Percentiles rank a stretch among this genome's conserved stretches.
These are phyloP conservation scores for Neopestalotiopsis rosae DNA, from an alignment of 2,329 filamentous ascomycete genomes.

Conservation along the genomic window DNA sequence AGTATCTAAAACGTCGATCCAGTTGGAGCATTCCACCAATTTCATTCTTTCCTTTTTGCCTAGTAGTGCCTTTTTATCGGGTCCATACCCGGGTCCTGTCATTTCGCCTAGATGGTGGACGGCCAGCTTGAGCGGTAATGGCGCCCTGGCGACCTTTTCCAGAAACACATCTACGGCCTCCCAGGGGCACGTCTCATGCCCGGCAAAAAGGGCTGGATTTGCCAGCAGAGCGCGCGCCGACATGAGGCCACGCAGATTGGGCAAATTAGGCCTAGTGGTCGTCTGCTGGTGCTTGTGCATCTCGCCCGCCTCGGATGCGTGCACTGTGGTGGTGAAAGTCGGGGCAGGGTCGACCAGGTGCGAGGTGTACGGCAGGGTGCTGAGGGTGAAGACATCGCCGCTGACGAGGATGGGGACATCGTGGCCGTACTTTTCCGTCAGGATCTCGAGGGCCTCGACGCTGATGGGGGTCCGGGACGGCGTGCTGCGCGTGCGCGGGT, in stretches of 20 bases:
- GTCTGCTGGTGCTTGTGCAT: slow-evolving; percentile 4
- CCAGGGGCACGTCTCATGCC: slow-evolving; percentile 62
- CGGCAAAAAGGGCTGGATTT: slow-evolving; percentile 71
- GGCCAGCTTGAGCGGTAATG: slow-evolving; percentile 67
- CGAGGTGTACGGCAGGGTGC: slow-evolving; percentile 50
- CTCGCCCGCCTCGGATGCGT: slow-evolving; percentile 1
- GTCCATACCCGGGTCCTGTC: slow-evolving; percentile 61
- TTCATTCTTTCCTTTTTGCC: slow-evolving; percentile 59
- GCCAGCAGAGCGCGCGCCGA: slow-evolving; percentile 70
- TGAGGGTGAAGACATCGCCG: slow-evolving; percentile 70
- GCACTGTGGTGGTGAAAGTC: slow-evolving; percentile 26
- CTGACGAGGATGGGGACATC: slow-evolving; percentile 70
- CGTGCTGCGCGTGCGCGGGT: slow-evolving; percentile 67
- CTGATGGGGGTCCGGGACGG: slow-evolving; percentile 66
- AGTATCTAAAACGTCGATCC: slow-evolving; percentile 66
- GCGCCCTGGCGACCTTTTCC: slow-evolving; percentile 58
- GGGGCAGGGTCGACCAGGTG: slow-evolving; percentile 34
- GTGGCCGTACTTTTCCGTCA: slow-evolving; percentile 57
- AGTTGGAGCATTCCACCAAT: slow-evolving; percentile 55
- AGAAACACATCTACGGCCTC: slow-evolving; percentile 68
- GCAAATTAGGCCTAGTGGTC: slow-evolving; percentile 40
- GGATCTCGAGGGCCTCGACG: slow-evolving; percentile 62
- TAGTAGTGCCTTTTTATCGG: slow-evolving; percentile 57
- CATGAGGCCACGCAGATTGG: slow-evolving; percentile 68
- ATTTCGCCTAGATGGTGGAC: slow-evolving; percentile 73